Base-by-base conservation (phyloP, 2,329 filamentous ascomycete species). In the Xylaria arbuscula region DNA sequence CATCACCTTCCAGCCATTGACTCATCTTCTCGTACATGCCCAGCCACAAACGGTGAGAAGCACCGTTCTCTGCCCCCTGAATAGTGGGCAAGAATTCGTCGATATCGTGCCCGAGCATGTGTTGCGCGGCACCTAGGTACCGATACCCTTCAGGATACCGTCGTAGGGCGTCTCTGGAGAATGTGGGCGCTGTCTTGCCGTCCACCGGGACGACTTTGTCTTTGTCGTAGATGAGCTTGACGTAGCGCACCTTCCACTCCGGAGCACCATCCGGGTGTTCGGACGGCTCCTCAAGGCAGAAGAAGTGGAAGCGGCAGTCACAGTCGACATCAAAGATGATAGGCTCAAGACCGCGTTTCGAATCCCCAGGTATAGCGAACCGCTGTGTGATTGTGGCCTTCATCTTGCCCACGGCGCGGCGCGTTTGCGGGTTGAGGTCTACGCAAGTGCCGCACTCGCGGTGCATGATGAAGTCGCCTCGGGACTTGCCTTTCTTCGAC, bases 401-500 rank as follows among this genome's bases (percentile, higher is more conserved):
- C 84, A 85, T 85, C 79, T 85, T 85, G 70, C 83, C 83, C 28
- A 86, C 77, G 61, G 83, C 84, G 32, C 83, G 82, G 59, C 72
- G 70, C n/a, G 71, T 78, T 15, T 72, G 66, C 9, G 75, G 75
- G 73, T 79, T 81, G 47, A 85, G 77, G 70, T 85, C 83, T 50
- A 84, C 82, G 10, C 81, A 73, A 0, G 83, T 85, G 48, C 84
- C 83, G 75, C 82, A 84, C 72, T 85, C 83, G 66, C 85, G 85
- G 75, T 88, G 86, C 84, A 86, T 85, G 77, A 88, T 88, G 77
- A 86, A 87, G 59, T 82, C 85, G 19, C 85, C 85, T 10, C 79
- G 78, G 28, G 82, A 78, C 76, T 86, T 86, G 65, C 85, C 85
- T 9, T 78, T 76, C 70, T 86, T 82, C 13, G 85, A 87, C 57